These are phyloP conservation scores for Craterostigma plantagineum DNA, from an alignment of 257 asterid genomes.

Conservation along the genomic window DNA sequence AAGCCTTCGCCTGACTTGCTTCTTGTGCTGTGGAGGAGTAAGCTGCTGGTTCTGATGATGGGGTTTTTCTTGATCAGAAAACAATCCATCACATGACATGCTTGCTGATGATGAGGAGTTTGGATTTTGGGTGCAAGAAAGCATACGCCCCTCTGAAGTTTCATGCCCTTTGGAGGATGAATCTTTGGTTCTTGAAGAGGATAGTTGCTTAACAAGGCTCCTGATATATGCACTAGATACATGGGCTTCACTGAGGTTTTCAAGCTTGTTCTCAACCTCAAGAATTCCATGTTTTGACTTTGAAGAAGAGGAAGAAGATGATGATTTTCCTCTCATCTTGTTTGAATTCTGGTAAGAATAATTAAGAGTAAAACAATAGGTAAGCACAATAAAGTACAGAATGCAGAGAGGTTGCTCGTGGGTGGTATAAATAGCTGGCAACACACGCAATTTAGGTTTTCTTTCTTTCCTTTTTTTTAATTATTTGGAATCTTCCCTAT, in stretches of 20 bases:
- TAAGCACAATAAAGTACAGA: conserved; percentile 42
- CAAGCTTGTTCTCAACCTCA: conserved; percentile 21
- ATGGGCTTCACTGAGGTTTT: conserved; percentile 43
- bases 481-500: conserved; percentile 39
- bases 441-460: conserved; percentile 5
- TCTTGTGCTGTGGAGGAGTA: conserved; percentile 36
- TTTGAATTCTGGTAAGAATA: neutral
- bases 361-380: conserved; percentile 13
- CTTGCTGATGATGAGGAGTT: no score
- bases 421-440: conserved; percentile 68
- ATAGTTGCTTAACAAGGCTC: conserved; percentile 63
- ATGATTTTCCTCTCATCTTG: conserved; percentile 66
- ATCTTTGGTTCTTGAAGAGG: conserved; percentile 69
- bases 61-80: conserved; percentile 21
- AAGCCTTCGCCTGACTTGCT: conserved; percentile 76
- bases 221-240: conserved; percentile 88
- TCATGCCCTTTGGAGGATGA: conserved; percentile 25
- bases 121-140: conserved; percentile 16
- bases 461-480: conserved; percentile 6
- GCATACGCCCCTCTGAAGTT: conserved; percentile 23
- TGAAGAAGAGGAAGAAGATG: conserved; percentile 15
- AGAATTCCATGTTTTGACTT: conserved; percentile 27
- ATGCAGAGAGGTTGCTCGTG: conserved; percentile 49
- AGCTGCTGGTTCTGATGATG: conserved; percentile 9
- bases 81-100: conserved; percentile 11